Conservation (phyloP, 1,284 basidiomycete genomes). For the Moesziomyces parantarcticus region DNA sequence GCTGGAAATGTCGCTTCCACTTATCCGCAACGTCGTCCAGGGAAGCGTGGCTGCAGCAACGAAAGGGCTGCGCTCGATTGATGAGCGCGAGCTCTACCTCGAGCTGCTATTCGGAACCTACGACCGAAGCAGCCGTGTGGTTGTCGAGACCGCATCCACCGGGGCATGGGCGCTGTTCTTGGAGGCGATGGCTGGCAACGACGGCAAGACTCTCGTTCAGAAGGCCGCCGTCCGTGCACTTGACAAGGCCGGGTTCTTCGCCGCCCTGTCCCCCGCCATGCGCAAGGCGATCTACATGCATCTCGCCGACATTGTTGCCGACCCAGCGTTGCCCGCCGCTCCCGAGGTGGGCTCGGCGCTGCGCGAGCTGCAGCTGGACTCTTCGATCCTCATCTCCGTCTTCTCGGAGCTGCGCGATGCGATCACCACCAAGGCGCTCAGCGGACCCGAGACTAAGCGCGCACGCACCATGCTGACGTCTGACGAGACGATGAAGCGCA, state of each 20-base stretch:
- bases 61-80: conserved; percentile 13
- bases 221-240: conserved; percentile 62
- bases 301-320: conserved; percentile 66
- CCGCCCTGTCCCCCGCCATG: conserved; percentile 71
- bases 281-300: conserved; percentile 73
- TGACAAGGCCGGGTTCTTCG: conserved; percentile 73
- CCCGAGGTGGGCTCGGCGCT: conserved; percentile 43
- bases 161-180: conserved; percentile 43
- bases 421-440: conserved; percentile 70
- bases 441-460: conserved; percentile 67
- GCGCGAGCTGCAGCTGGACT: conserved; percentile 50
- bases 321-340: conserved; percentile 34
- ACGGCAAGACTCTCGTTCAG: conserved; percentile 33
- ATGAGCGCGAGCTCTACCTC: conserved; percentile 67
- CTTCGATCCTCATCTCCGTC: conserved; percentile 74
- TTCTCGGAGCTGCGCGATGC: conserved; percentile 73
- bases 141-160: conserved; percentile 71
- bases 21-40: conserved; percentile 71
- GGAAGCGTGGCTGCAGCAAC: conserved; percentile 10
- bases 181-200: conserved; percentile 23
- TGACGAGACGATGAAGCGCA: conserved; percentile 44
- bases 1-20: conserved; percentile 75
- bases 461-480: conserved; percentile 39
- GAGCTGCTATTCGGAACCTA: conserved; percentile 73
- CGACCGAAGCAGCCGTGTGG: conserved; percentile 72